A percentile compares a stretch with the other conserved stretches of the same genome.
Conservation (phyloP, 768 basidiomycete genomes). For the Tylopilus vinaceipallidus region DNA sequence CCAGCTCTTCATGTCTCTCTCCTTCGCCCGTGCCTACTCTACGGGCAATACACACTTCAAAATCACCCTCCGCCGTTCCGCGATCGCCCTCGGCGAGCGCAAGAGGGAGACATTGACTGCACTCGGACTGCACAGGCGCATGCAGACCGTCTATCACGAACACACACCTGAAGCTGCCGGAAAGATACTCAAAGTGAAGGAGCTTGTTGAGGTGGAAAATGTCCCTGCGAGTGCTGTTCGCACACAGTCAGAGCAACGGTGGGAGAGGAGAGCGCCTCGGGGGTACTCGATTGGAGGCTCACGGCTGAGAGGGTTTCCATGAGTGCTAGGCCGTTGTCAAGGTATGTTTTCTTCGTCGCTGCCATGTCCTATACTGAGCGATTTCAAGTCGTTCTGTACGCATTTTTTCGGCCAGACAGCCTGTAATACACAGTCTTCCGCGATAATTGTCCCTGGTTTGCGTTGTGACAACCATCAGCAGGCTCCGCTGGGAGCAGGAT, state of each 20-base stretch:
- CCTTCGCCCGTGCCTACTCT: constrained; percentile 14
- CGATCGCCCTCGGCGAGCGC: constrained; percentile 73
- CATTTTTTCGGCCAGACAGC: no score
- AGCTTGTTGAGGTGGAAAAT: constrained; percentile 85
- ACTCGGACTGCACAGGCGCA: constrained; percentile 78
- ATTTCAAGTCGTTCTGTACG: not conserved
- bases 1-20: constrained; percentile 10
- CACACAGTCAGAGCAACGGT: constrained; percentile 67
- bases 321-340: not conserved
- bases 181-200: constrained; percentile 85
- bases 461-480: no score
- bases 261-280: constrained; percentile 61
- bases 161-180: constrained; percentile 77
- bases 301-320: constrained; percentile 23
- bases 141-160: constrained; percentile 81
- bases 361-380: not conserved
- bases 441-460: no score
- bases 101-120: constrained; percentile 75
- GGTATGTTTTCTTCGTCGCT: constrained; percentile 5
- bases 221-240: constrained; percentile 66
- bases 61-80: constrained; percentile 86
- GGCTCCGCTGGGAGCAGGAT: no score
- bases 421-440: no score
- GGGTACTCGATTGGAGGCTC: constrained; percentile 61
- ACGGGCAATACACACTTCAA: constrained; percentile 68